These are phyloP conservation scores for Colletotrichum trifolii DNA, from an alignment of 2,329 filamentous ascomycete genomes.

Conservation along the genomic window DNA sequence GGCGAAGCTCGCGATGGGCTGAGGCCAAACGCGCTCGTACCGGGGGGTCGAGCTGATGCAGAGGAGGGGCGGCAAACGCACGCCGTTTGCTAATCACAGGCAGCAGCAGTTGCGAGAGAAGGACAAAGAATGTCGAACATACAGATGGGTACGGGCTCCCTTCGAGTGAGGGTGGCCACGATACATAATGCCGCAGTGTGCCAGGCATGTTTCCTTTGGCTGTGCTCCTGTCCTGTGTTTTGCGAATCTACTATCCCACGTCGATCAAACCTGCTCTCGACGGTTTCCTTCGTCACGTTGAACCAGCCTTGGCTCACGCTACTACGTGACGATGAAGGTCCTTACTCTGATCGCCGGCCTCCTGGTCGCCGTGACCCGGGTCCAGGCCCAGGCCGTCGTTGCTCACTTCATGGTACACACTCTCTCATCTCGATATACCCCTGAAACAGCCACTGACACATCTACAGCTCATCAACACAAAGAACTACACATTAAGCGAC, in stretches of 20 bases:
- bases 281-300: background rate
- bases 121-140: background rate
- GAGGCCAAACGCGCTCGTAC: slow-evolving; percentile 1
- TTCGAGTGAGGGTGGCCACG: slow-evolving; percentile 9
- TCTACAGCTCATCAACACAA: slow-evolving; percentile 30
- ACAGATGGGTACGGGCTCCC: background rate
- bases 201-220: background rate
- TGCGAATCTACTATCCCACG: background rate
- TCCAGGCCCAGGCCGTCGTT: slow-evolving; percentile 29
- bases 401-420: slow-evolving; percentile 36
- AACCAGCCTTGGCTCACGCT: slow-evolving; percentile 9
- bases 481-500: slow-evolving; percentile 48
- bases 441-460: slow-evolving; percentile 4
- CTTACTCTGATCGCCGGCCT: slow-evolving; percentile 15
- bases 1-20: slow-evolving; percentile 27
- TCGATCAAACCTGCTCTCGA: slow-evolving; percentile 17
- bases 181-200: slow-evolving; percentile 32
- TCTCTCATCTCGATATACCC: background rate
- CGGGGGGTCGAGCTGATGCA: background rate
- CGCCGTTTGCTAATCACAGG: slow-evolving; percentile 11
- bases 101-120: background rate
- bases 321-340: slow-evolving; percentile 27
- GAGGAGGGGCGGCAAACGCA: background rate
- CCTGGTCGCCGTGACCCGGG: slow-evolving; percentile 19
- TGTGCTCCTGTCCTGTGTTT: background rate